These are phyloP conservation scores for Oenanthe javanica DNA, from an alignment of 140 eudicot genomes.

Conservation along the genomic window DNA sequence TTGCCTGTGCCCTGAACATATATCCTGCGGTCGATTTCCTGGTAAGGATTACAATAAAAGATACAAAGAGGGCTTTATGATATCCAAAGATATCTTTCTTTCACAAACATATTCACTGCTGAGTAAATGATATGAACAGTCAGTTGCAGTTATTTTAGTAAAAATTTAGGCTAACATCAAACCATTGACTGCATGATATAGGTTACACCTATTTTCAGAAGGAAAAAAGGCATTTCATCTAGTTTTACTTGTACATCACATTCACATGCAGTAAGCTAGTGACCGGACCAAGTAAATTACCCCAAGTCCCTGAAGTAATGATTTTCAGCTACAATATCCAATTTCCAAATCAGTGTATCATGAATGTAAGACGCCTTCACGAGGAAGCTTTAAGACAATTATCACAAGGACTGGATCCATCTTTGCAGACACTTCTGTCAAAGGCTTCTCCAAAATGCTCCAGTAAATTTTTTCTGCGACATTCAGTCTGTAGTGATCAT, in stretches of 20 bases:
- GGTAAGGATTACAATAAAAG: no score
- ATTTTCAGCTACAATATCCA: not conserved
- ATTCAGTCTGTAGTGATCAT: slow-evolving; percentile 44
- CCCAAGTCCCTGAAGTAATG: not conserved
- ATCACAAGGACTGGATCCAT: slow-evolving; percentile 87
- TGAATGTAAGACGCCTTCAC: slow-evolving; percentile 17
- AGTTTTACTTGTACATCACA: not conserved
- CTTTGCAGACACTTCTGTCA: slow-evolving; percentile 56
- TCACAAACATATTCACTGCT: not conserved
- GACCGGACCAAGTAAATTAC: not conserved
- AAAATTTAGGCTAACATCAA: no score
- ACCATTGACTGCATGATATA: no score
- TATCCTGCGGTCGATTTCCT: not conserved
- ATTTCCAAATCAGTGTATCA: not conserved
- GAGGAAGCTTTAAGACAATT: slow-evolving; percentile 57
- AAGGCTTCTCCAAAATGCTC: slow-evolving; percentile 89
- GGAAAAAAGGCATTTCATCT: not conserved
- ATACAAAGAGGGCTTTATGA: no score
- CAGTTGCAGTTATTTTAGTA: no score
- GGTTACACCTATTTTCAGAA: not conserved
- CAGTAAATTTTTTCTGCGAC: slow-evolving; percentile 76
- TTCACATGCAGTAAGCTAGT: not conserved
- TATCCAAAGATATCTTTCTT: not conserved
- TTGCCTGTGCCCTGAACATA: not conserved
- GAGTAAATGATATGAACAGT: not conserved